Evolutionary conservation across 2,329 filamentous ascomycete species (phyloP), one percentile per base, ranked within the genome.

Genomic region (Fusarium nisikadoi): DNA sequence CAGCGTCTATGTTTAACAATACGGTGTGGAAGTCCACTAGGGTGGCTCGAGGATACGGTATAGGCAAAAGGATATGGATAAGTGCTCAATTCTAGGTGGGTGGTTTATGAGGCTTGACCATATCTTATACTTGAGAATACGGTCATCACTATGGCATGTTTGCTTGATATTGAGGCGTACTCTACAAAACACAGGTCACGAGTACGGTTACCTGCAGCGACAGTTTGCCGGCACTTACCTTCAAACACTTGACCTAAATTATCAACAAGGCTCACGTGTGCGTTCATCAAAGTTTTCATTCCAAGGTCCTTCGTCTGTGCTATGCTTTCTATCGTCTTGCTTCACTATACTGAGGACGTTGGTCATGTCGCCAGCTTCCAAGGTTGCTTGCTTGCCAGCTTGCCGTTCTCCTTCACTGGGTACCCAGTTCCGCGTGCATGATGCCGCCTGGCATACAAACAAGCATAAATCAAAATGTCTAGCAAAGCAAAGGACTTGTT

Each of bases 121-220:
- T 56, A 23, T 68, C 42, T 52, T 57, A 70, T 58, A 43, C 20
- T 41, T 56, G 25, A 38, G 35, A 23, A 29, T 25, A 50, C 35
- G 29, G 35, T 36, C 33, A 62, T 59, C 41, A 39, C 29, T 11
- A 57, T 62, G 35, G n/a, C 36, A 47, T 55, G 62, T 71, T 64
- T 55, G 62, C 58, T 56, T 47, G 39, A 42, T 27, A 20, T 23
- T 20, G 39, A 58, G 54, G 47, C 47, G 53, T 41, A 55, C 58
- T 45, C 38, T 43, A 36, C 6, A 67, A 72, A 47, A 47, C 53
- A 62, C 20, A 64, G 57, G 27, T 58, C 12, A 61, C 59, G 35
- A 53, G 9, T 56, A 39, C 71, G 72, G 72, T 57, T 74, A 70
- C 68, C 41, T 70, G 71, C 72, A 74, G 71, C 36, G 17, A 33